Evolutionary conservation across 1,284 basidiomycete genomes (phyloP), one percentile per base, ranked within the genome.

Genomic region (Anthracocystis panici-leucophaei): DNA sequence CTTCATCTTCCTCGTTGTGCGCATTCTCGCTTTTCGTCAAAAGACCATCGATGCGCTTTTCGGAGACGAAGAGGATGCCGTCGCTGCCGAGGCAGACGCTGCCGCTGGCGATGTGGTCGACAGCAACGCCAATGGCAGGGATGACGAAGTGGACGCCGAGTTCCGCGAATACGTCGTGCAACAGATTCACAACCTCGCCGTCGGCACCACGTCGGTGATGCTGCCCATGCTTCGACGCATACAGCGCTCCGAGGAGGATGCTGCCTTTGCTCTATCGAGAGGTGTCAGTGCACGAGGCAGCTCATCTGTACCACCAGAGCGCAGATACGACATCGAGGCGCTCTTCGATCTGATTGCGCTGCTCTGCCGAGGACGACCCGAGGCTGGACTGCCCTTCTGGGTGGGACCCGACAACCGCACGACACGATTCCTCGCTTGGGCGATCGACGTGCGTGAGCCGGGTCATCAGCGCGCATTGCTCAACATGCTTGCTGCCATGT

Each of bases 1-100:
- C 2, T 93, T 98, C 85, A 88, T 89, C 0, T 95, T 92, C 82
- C 89, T 96, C 16, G 84, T 87, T 0, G 71, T 85, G 9, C 69
- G 79, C 38, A 76, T 87, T 16, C 77, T 86, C 9, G 74, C 81
- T 9, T 87, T 85, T 80, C 83, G 81, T 11, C 79, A 86, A 65
- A 75, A 72, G 58, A 78, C 76, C 27, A 67, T 76, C 50, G 84
- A 84, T 27, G 70, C 77, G 16, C 59, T 82, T 16, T 82, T 82
- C 92, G 91, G 92, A 1, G 91, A 93, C 60, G 89, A 79, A 33
- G 81, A 83, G n/a, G 78, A 63, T 31, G 69, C 72, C 35, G 65
- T 78, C 23, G 79, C 77, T 5, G 66, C 64, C 6, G 81, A 79
- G 9, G 58, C 78, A n/a, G 71, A 66, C 11, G 67, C 74, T 16